Evolutionary conservation across 805 yeast species (phyloP).

Genomic region (Starmerella sirachaensis): DNA sequence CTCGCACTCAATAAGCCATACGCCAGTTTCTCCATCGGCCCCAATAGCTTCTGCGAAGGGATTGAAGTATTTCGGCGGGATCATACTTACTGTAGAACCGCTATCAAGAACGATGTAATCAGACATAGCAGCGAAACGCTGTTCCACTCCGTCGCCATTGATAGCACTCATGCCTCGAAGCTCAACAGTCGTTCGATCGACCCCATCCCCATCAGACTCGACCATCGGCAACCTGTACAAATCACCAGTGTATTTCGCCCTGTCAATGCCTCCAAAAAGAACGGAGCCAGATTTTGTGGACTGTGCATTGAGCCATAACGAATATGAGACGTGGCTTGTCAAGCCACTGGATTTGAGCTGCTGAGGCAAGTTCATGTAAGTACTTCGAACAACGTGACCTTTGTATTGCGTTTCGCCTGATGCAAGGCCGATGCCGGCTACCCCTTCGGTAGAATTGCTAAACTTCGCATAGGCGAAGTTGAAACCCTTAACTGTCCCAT

Average conservation of each 20-base stretch:
- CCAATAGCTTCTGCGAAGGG: slow-evolving; percentile 16
- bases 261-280: slow-evolving; percentile 35
- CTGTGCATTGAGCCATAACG: slow-evolving; percentile 33
- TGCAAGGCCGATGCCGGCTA: slow-evolving; percentile 31
- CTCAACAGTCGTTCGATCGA: slow-evolving; percentile 16
- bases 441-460: slow-evolving; percentile 53
- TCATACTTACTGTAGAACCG: slow-evolving; percentile 40
- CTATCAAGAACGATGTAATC: slow-evolving; percentile 36
- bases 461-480: slow-evolving; percentile 65
- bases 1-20: slow-evolving; percentile 6
- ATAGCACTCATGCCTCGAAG: slow-evolving; percentile 16
- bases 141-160: not conserved
- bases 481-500: slow-evolving; percentile 37
- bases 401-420: slow-evolving; percentile 26
- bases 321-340: slow-evolving; percentile 34
- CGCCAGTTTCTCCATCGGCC: slow-evolving; percentile 16
- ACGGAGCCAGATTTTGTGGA: slow-evolving; percentile 28
- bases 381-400: slow-evolving; percentile 10
- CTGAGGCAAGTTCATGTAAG: slow-evolving; percentile 28
- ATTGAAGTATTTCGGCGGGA: slow-evolving; percentile 29
- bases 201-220: slow-evolving; percentile 22
- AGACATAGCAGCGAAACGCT: slow-evolving; percentile 7
- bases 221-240: slow-evolving; percentile 29
- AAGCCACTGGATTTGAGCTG: slow-evolving; percentile 31
- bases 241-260: slow-evolving; percentile 30